Evolutionary conservation across 164 flowering plant genomes (phyloP), one percentile per base, ranked within the genome.

Genomic region (Stephania yunnanensis): DNA sequence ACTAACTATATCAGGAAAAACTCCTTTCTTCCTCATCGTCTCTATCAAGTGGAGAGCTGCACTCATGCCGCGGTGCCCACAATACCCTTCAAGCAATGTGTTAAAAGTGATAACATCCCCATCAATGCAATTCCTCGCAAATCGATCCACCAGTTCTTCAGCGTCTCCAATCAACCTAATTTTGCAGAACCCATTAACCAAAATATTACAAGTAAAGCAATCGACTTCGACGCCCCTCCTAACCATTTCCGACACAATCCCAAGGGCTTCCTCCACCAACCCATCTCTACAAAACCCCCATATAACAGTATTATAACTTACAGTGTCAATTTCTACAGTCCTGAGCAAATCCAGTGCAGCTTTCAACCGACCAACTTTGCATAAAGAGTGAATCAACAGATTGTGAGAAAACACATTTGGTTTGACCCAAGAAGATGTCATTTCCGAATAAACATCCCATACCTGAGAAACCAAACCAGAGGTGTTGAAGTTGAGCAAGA

Each of bases 241-340:
- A 10, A 91, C 82, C 97, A 93, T 93, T 69, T 86, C 86, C 10
- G 93, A 85, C 78, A 89, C 79, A 70, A 90, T 75, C 70, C 93
- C 99, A 74, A 84, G 78, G 3, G 83, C 95, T 72, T 72, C 79
- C 68, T 85, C 67, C 19, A 80, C 86, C 83, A 80, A 65, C 13
- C 87, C 90, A 63, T 77, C 77, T 75, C 80, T 74, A 74, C 92
- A 92, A 73, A 90, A 82, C 46, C 97, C 99, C 93, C 91, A 86
- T n/a, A 91, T 86, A 10, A 92, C 76, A 29, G 91, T 92, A 77
- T 92, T 93, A 80, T 89, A 93, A 63, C 85, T 88, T 13, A 89
- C 91, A 31, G 78, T 79, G 76, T 93, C 90, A 29, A 80, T 53
- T 66, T 78, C 85, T 30, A 73, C 74, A 71, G 72, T 80, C 78